phyloP scores from a whole-genome alignment of 1,284 basidiomycete genomes.

The Marasmius oreades region DNA sequence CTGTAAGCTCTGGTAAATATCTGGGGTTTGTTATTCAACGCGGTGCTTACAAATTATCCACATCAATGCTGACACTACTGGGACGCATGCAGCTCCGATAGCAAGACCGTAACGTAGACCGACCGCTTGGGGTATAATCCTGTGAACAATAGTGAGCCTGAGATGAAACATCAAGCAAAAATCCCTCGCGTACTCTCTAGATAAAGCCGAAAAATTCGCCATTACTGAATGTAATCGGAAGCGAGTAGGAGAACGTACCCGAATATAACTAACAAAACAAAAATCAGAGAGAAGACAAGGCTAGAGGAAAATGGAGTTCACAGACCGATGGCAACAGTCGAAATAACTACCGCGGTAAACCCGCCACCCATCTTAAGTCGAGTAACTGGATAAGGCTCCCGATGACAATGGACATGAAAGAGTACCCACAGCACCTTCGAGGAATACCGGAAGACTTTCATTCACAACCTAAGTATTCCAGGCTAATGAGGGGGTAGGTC shows the following conservation, averaged over 20 bases:
- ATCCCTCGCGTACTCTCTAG: slow-evolving; percentile 1
- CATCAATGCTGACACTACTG: slow-evolving; percentile 79
- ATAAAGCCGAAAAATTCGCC: neutral
- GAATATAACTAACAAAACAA: slow-evolving; percentile 59
- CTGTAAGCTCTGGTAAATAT: slow-evolving; percentile 28
- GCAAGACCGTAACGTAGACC: slow-evolving; percentile 90
- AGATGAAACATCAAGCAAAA: neutral
- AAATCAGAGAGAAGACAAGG: slow-evolving; percentile 4
- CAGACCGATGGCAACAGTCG: slow-evolving; percentile 73
- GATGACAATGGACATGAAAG: neutral
- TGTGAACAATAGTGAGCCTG: slow-evolving; percentile 23
- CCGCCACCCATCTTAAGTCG: slow-evolving; percentile 15
- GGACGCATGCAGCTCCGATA: slow-evolving; percentile 85
- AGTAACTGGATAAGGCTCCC: neutral
- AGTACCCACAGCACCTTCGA: slow-evolving; percentile 14
- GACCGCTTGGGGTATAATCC: slow-evolving; percentile 84
- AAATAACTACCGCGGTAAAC: slow-evolving; percentile 27
- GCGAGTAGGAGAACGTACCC: slow-evolving; percentile 47
- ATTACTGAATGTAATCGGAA: neutral
- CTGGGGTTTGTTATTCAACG: neutral
- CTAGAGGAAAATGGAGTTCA: slow-evolving; percentile 7
- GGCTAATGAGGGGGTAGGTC: neutral
- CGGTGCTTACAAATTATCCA: slow-evolving; percentile 61
- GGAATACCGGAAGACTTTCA: slow-evolving; percentile 16
- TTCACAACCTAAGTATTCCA: slow-evolving; percentile 12